Base-by-base conservation (phyloP, 2,329 filamentous ascomycete species). In the Colletotrichum sp. region DNA sequence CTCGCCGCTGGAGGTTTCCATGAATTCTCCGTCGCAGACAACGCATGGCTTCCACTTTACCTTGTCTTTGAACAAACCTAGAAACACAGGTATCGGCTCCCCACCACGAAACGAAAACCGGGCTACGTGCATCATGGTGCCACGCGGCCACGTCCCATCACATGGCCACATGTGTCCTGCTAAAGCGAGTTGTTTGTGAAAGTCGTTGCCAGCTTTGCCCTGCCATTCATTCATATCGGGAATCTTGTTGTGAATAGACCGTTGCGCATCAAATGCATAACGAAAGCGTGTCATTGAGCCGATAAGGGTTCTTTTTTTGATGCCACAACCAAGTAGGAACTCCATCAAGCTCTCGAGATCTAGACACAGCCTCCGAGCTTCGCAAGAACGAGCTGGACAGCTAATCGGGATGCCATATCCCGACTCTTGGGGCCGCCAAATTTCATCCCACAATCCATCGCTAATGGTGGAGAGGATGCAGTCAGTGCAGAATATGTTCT, bases 11-110 rank as follows among this genome's bases (percentile, higher is more conserved):
- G 10, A 13, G 10, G 76, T 21, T 39, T 80, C 78, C 18, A 26
- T 7, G 18, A 77, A 26, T 18, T 63, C 21, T 55, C 77, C 71
- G 13, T 64, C 30, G 68, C 79, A 80, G 26, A 78, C 44, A 18
- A 28, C 49, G 32, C 79, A 80, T 2, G 73, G 75, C 12, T 44
- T 21, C 59, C 10, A 6, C 18, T 18, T 60, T n/a, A 30, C 16
- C 28, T 15, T 62, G 44, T 52, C 18, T 32, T 21, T 62, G 28
- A 62, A 21, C 12, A 62, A 34, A 13, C 32, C 28, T 15, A n/a
- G 4, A 2, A 62, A 62, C 4, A 62, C 28, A 21, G 59, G 59
- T 32, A 62, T n/a, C 12, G 4, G 21, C 26, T 52, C n/a, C 3
- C n/a, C 15, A 34, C 10, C 10, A 8, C 26, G 59, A 34, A 8